A percentile compares a stretch with the other conserved stretches of the same genome.
Conservation (phyloP, 1,284 basidiomycete genomes). For the Fistulina hepatica region DNA sequence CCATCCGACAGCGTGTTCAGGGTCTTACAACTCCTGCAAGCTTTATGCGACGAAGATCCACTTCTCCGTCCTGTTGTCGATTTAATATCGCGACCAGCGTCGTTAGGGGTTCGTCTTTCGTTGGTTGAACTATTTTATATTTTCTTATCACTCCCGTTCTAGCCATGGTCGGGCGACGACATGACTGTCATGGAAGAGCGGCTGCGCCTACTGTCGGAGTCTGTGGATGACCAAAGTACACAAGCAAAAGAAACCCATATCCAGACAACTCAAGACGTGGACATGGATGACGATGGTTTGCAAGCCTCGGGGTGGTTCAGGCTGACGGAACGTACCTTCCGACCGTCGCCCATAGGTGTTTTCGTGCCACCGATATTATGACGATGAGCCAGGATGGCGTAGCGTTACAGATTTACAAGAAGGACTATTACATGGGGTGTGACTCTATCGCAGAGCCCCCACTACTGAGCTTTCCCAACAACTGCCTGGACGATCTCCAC, state of each 20-base stretch:
- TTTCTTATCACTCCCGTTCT: conserved; percentile 1
- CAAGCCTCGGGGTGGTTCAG: conserved; percentile 12
- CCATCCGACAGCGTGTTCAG: conserved; percentile 18
- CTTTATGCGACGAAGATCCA: conserved; percentile 27
- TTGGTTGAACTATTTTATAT: neutral
- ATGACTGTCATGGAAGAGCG: conserved; percentile 46
- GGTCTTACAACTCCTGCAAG: conserved; percentile 27
- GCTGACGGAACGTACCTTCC: neutral
- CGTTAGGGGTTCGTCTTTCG: conserved; percentile 3
- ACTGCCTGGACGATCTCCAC: conserved; percentile 52
- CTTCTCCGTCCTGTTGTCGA: conserved; percentile 26
- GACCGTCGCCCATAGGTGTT: neutral
- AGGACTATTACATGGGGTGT: too few relatives aligned
- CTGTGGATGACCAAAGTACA: too few relatives aligned
- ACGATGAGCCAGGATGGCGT: conserved; percentile 3
- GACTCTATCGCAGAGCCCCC: too few relatives aligned
- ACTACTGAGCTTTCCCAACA: conserved; percentile 28
- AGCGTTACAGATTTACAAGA: too few relatives aligned
- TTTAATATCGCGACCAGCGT: conserved; percentile 13
- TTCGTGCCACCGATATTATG: conserved; percentile 3
- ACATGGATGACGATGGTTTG: too few relatives aligned
- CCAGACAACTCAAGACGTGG: too few relatives aligned
- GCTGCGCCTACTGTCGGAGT: conserved; percentile 30
- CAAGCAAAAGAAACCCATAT: too few relatives aligned
- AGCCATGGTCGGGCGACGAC: conserved; percentile 40